These are phyloP conservation scores for Gonium pectorale DNA, from an alignment of 139 green algal species.

Conservation along the genomic window DNA sequence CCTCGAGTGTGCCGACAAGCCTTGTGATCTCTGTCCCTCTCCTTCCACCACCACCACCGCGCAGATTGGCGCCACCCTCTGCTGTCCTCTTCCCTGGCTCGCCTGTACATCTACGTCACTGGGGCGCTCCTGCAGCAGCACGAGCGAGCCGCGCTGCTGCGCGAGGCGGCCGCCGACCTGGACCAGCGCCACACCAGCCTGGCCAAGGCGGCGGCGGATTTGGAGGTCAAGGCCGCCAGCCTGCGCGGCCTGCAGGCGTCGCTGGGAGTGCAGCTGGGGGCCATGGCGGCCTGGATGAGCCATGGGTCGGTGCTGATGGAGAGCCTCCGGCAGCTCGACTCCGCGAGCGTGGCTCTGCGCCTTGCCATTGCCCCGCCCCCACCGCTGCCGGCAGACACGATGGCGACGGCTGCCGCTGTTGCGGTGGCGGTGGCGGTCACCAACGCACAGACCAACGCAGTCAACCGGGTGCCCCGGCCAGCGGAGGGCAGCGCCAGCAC, in stretches of 20 bases:
- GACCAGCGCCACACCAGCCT: constrained; percentile 9
- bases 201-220: not conserved
- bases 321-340: not conserved
- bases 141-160: constrained; percentile 22
- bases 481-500: no score
- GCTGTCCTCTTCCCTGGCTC: constrained; percentile 19
- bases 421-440: not conserved
- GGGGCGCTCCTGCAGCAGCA: constrained; percentile 36
- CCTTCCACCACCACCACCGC: no score
- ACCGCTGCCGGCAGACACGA: not conserved
- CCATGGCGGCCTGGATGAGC: constrained; percentile 4
- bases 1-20: no score
- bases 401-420: not conserved
- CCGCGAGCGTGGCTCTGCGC: not conserved
- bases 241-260: constrained; percentile 13
- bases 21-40: no score
- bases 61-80: constrained; percentile 37
- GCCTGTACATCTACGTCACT: constrained; percentile 19
- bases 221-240: not conserved
- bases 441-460: no score
- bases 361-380: not conserved
- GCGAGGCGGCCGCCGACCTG: constrained; percentile 21
- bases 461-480: no score
- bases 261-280: constrained; percentile 22
- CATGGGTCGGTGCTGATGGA: constrained; percentile 17